Base-by-base conservation (phyloP, 2,329 filamentous ascomycete species). In the Alternaria sp. region DNA sequence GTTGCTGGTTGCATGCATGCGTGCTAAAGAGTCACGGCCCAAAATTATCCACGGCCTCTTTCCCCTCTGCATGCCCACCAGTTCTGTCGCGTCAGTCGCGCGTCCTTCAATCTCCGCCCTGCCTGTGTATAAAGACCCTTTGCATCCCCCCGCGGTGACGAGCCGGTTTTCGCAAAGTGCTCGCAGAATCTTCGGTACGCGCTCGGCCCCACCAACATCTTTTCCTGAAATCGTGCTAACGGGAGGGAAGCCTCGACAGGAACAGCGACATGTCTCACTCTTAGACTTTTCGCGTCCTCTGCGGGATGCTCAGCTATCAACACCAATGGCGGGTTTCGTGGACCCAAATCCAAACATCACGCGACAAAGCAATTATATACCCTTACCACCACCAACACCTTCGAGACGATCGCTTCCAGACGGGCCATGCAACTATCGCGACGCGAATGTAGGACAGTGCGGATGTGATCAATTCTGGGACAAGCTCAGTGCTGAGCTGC, bases 391-490 rank as follows among this genome's bases (percentile, higher is more conserved):
- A 49, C 60, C 59, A 34, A 58, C 66, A 18, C 67, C 68, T 48
- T 67, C 72, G 60, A 71, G 69, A 62, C 71, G 65, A 60, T 70
- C 74, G 28, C 75, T 85, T 16, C 85, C 85, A n/a, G 80, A 74
- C 65, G 85, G 85, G 48, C 76, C 80, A 34, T 87, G 85, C 79
- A 84, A 84, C 70, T 85, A 80, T 73, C 82, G 81, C 67, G 82
- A 85, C 63, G 69, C 83, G 60, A 80, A 73, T 49, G 65, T 72
- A 40, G 82, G 83, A 41, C 71, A 73, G n/a, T 87, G 85, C 75
- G 84, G 84, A 45, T 87, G 85, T 73, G 78, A 79, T 59, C 81
- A 84, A 54, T 87, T 86, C 68, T 86, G 84, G 82, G 75, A 78
- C 60, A 74, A 73, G 51, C 52, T 63, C 45, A 78, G 72, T 49